Evolutionary conservation across 208 protist species (phyloP), one percentile per base, ranked within the genome.

Genomic region (Wallacemonas sp.): DNA sequence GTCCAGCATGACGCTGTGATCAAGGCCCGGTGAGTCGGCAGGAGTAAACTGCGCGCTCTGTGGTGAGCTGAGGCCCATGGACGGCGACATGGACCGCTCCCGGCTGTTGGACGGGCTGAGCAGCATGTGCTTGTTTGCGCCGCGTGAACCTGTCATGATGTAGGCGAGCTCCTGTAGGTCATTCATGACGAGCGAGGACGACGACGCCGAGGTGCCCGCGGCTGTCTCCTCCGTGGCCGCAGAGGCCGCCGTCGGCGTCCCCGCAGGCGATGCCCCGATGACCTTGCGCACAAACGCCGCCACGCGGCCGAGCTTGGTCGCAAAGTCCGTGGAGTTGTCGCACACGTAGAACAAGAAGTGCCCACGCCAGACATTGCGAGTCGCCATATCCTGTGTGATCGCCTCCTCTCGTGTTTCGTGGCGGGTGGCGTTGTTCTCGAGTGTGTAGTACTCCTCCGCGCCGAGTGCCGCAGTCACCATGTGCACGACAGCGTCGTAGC

Each of bases 381-480:
- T 78, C 42, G 60, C 70, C 15, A 67, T 59, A 59, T 94, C 89
- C 19, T 82, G 54, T 27, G 45, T 68, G 13, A 45, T 42, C 22
- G 89, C 89, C 53, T 83, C 63, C 48, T 89, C 79, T 2, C 44
- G 5, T 15, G 77, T 76, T 48, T 94, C 89, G 0, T 67, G 72
- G 1, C 89, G 71, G 2, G 66, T 70, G 17, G 29, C 73, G 54
- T 92, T 92, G 62, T 89, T 87, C 36, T 48, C 77, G 1, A 73
- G 53, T 2, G 74, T 87, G 76, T 94, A 94, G 62, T 63, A 81
- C 12, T 57, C 41, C 70, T 77, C 73, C 6, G 86, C 86, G 12
- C 86, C 89, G 53, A 78, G 67, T 15, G 89, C 89, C 21, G 86
- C 83, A 8, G 89, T 93, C 17, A 93, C 82, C 24, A 89, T 30